These are phyloP conservation scores for Pelargonium fulgidum DNA, from an alignment of 441 rosid genomes.

Conservation along the genomic window DNA sequence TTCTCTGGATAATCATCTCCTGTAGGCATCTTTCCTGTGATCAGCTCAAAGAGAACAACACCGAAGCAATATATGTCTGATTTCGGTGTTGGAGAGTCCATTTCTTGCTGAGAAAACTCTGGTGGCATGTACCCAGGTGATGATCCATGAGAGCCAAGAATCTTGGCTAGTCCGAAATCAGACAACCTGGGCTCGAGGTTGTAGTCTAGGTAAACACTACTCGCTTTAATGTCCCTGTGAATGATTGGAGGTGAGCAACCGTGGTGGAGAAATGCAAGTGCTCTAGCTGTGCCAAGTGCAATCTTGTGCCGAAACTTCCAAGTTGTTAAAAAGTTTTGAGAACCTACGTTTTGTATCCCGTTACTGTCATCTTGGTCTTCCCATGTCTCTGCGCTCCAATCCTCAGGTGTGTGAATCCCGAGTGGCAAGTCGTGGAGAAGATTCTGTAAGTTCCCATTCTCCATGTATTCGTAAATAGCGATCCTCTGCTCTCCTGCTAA, in stretches of 20 bases:
- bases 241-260: slow-evolving; percentile 86
- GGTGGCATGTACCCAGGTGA: slow-evolving; percentile 82
- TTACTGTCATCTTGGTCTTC: slow-evolving; percentile 48
- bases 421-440: slow-evolving; percentile 82
- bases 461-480: slow-evolving; percentile 94
- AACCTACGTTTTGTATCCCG: slow-evolving; percentile 55
- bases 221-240: slow-evolving; percentile 84
- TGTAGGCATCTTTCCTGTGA: slow-evolving; percentile 71
- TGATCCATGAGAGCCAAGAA: slow-evolving; percentile 60
- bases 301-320: slow-evolving; percentile 82
- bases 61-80: slow-evolving; percentile 92
- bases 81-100: slow-evolving; percentile 56
- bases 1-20: slow-evolving; percentile 62
- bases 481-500: slow-evolving; percentile 89
- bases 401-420: slow-evolving; percentile 66
- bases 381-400: slow-evolving; percentile 90
- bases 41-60: slow-evolving; percentile 69
- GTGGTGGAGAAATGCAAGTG: slow-evolving; percentile 84
- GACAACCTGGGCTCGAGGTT: slow-evolving; percentile 80
- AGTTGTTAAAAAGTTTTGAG: slow-evolving; percentile 51
- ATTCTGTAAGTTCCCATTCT: slow-evolving; percentile 89
- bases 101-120: slow-evolving; percentile 54
- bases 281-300: slow-evolving; percentile 85
- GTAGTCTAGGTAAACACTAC: slow-evolving; percentile 76
- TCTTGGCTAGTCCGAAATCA: slow-evolving; percentile 77